Evolutionary conservation across 2,329 filamentous ascomycete species (phyloP).

Genomic region (Rhynchosporium graminicola): DNA sequence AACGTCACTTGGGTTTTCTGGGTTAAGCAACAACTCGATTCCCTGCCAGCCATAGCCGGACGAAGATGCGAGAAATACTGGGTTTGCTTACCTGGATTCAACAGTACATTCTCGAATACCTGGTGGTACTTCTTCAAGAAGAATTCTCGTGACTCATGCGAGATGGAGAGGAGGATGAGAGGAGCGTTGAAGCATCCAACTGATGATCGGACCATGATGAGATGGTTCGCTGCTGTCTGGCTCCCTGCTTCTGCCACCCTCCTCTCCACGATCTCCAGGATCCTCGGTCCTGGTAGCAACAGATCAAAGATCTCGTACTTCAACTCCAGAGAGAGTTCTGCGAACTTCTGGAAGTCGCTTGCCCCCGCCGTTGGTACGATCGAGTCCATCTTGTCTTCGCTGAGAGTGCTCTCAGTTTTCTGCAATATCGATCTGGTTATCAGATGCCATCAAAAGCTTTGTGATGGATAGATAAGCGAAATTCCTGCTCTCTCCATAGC

Average conservation of each 20-base stretch:
- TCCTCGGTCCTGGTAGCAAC: neutral
- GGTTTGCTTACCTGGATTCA: neutral
- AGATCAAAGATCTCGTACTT: constrained; percentile 8
- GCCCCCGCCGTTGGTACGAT: neutral
- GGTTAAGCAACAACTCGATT: too few relatives aligned
- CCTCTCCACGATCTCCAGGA: neutral
- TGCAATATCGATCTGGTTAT: neutral
- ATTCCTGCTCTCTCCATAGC: neutral
- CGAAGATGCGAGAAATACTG: neutral
- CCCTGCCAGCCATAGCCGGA: neutral
- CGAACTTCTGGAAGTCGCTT: constrained; percentile 7
- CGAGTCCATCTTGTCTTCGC: neutral
- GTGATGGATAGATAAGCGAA: neutral
- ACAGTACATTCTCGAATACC: neutral
- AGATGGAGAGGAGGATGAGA: neutral
- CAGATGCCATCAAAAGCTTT: neutral
- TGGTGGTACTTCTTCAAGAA: neutral
- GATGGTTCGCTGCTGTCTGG: neutral
- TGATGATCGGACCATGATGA: neutral
- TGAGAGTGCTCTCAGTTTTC: neutral
- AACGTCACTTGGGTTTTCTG: too few relatives aligned
- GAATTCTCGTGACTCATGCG: neutral
- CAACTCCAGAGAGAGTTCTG: constrained; percentile 17
- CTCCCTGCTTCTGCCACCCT: neutral
- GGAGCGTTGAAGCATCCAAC: neutral